phyloP scores from a whole-genome alignment of 129 eudicot genomes.

The Ambrosia artemisiifolia region DNA sequence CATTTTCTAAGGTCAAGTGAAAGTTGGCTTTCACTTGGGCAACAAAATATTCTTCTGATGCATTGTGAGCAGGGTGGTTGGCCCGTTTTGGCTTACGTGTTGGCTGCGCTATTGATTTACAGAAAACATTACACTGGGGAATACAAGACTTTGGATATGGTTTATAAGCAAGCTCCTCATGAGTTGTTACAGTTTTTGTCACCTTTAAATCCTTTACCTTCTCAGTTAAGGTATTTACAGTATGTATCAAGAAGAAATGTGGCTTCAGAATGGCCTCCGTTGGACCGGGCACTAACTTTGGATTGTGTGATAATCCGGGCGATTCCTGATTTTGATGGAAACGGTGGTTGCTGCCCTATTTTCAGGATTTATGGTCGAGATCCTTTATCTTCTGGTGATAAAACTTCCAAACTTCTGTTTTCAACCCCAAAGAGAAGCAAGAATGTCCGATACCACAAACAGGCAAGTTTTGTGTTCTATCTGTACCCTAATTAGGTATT shows the following conservation, averaged over 20 bases:
- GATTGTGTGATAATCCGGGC: constrained; percentile 72
- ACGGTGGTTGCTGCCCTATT: constrained; percentile 79
- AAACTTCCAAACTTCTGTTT: constrained; percentile 59
- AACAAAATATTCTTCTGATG: constrained; percentile 75
- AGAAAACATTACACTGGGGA: constrained; percentile 63
- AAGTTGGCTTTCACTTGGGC: constrained; percentile 82
- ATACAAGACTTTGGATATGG: constrained; percentile 69
- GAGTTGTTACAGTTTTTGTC: constrained; percentile 62
- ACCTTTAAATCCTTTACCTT: constrained; percentile 73
- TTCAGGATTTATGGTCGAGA: constrained; percentile 80
- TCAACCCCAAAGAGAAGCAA: constrained; percentile 66
- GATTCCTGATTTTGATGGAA: constrained; percentile 66
- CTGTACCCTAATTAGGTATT: background rate
- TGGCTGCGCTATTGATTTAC: constrained; percentile 74
- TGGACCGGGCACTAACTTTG: constrained; percentile 60
- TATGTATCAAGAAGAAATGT: constrained; percentile 75
- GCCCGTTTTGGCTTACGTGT: constrained; percentile 84
- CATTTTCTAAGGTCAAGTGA: constrained; percentile 75
- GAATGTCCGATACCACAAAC: constrained; percentile 64
- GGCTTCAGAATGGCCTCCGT: constrained; percentile 73
- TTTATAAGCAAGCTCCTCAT: constrained; percentile 78
- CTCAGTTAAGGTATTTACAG: constrained; percentile 77
- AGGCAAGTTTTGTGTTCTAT: constrained; percentile 38
- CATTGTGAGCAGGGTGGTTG: constrained; percentile 87
- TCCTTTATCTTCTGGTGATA: constrained; percentile 53